Evolutionary conservation across 1,284 basidiomycete species (phyloP).

Genomic region (Sphaerobolus stellatus): DNA sequence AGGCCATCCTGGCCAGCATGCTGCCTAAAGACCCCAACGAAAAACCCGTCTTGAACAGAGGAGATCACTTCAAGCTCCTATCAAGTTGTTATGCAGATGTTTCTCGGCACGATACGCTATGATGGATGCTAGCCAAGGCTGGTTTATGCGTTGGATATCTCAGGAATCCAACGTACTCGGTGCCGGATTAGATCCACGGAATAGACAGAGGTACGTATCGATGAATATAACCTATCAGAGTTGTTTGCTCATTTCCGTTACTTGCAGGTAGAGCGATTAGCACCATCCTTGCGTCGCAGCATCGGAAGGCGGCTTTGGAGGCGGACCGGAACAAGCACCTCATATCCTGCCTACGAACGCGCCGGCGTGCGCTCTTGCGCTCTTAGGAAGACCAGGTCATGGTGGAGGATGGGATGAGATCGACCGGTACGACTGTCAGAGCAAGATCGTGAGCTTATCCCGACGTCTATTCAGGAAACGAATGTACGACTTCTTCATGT

Average conservation of each 20-base stretch:
- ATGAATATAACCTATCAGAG: background rate
- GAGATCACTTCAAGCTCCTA: conserved; percentile 67
- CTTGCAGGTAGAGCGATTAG: conserved; percentile 64
- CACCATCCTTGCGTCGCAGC: conserved; percentile 76
- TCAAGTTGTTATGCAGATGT: conserved; percentile 70
- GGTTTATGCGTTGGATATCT: conserved; percentile 89
- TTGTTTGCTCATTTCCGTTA: background rate
- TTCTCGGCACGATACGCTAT: conserved; percentile 75
- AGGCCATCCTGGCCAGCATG: too few species aligned
- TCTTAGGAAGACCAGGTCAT: conserved; percentile 71
- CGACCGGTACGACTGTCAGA: conserved; percentile 51
- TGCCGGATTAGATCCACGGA: conserved; percentile 71
- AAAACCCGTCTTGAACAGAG: conserved; percentile 48
- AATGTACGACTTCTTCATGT: conserved; percentile 89
- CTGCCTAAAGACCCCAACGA: conserved; percentile 23
- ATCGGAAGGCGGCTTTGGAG: conserved; percentile 86
- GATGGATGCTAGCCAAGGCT: conserved; percentile 90
- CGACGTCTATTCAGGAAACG: conserved; percentile 46
- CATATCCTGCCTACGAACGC: conserved; percentile 94
- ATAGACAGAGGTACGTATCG: conserved; percentile 62
- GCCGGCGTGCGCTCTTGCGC: conserved; percentile 79
- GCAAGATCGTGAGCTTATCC: background rate
- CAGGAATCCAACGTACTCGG: conserved; percentile 80
- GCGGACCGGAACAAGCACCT: conserved; percentile 85
- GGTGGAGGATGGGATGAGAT: conserved; percentile 84